Conservation (phyloP, 2,329 filamentous ascomycete species). For the Lecanosticta acicola region DNA sequence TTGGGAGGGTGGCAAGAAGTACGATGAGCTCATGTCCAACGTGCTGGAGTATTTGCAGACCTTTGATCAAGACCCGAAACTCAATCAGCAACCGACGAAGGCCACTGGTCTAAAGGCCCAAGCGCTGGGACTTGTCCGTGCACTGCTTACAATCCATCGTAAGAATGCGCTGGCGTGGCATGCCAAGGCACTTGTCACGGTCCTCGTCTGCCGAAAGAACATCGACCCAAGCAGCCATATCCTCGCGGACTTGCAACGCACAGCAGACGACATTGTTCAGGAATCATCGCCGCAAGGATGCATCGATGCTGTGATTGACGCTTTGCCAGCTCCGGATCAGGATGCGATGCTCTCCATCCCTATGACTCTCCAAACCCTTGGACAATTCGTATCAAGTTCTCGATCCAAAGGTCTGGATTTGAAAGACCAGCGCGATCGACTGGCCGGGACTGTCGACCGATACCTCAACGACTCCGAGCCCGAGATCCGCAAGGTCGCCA, state of each 20-base stretch:
- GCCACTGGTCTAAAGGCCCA: slow-evolving; percentile 62
- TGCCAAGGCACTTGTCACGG: slow-evolving; percentile 59
- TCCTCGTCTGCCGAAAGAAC: slow-evolving; percentile 58
- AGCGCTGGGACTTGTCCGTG: slow-evolving; percentile 66
- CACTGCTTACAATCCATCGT: slow-evolving; percentile 63
- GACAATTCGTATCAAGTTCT: slow-evolving; percentile 50
- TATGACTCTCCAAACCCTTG: slow-evolving; percentile 61
- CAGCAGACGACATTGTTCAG: slow-evolving; percentile 64
- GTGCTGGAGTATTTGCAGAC: slow-evolving; percentile 67
- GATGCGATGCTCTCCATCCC: slow-evolving; percentile 40
- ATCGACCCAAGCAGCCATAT: slow-evolving; percentile 63
- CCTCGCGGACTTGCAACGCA: slow-evolving; percentile 65
- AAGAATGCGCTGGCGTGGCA: slow-evolving; percentile 63
- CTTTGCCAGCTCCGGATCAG: slow-evolving; percentile 30
- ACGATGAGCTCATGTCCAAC: slow-evolving; percentile 60
- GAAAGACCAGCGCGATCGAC: slow-evolving; percentile 14
- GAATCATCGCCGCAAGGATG: slow-evolving; percentile 54
- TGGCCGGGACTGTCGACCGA: slow-evolving; percentile 24
- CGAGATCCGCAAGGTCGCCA: slow-evolving; percentile 59
- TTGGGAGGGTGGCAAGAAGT: slow-evolving; percentile 63
- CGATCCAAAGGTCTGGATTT: slow-evolving; percentile 18
- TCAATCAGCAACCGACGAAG: slow-evolving; percentile 34
- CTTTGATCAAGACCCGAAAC: slow-evolving; percentile 38
- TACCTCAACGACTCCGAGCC: slow-evolving; percentile 26
- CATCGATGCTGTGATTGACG: slow-evolving; percentile 35